phyloP scores from a whole-genome alignment of 768 basidiomycete genomes.

The Lactifluus hygrophoroides region DNA sequence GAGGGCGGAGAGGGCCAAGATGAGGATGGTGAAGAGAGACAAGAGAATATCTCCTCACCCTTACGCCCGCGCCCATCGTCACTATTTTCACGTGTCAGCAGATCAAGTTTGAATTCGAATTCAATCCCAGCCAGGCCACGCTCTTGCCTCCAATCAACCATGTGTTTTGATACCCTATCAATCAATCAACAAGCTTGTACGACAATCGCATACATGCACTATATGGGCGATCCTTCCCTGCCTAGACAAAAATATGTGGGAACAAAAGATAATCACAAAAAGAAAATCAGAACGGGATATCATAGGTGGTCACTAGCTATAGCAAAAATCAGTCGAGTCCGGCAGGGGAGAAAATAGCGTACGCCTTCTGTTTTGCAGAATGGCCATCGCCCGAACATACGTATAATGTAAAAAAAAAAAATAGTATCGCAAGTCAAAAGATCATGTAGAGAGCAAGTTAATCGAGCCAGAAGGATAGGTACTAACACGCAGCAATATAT shows the following conservation, averaged over 20 bases:
- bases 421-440: constrained; percentile 11
- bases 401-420: constrained; percentile 16
- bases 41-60: not conserved
- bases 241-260: not conserved
- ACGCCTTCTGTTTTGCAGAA: constrained; percentile 13
- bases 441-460: not conserved
- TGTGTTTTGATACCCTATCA: not conserved
- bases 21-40: not conserved
- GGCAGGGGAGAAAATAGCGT: constrained; percentile 6
- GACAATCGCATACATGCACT: constrained; percentile 1
- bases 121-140: not conserved
- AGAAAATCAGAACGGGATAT: not conserved
- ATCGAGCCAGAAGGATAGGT: constrained; percentile 8
- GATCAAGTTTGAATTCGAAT: not conserved
- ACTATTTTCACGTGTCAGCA: constrained; percentile 15
- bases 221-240: constrained; percentile 9
- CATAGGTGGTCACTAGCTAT: constrained; percentile 1
- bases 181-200: too few species aligned
- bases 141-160: not conserved
- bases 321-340: not conserved
- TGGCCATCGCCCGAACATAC: constrained; percentile 17
- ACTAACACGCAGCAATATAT: constrained; percentile 18
- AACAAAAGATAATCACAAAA: too few species aligned
- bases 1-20: too few species aligned
- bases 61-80: not conserved